Conservation (phyloP, 441 rosid species). For the Populus hybrid region DNA sequence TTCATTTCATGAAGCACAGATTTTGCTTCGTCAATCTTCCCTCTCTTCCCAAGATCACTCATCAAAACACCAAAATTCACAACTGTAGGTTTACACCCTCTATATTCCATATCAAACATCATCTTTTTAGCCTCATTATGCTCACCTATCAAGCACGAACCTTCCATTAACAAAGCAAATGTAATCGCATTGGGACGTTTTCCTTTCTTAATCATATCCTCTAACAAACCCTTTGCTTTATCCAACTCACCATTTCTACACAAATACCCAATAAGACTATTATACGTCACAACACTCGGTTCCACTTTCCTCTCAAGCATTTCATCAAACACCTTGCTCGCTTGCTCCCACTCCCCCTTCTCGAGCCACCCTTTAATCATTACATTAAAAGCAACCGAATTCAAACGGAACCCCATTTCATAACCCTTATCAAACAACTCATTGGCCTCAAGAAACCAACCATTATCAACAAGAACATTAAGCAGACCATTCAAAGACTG, state of each 20-base stretch:
- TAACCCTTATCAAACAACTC: slow-evolving; percentile 37
- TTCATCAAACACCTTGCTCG: slow-evolving; percentile 66
- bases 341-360: slow-evolving; percentile 44
- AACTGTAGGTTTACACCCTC: slow-evolving; percentile 63
- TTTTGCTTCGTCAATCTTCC: slow-evolving; percentile 66
- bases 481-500: slow-evolving; percentile 63
- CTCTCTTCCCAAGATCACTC: slow-evolving; percentile 82
- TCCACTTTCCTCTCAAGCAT: slow-evolving; percentile 73
- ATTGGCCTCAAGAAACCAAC: slow-evolving; percentile 45
- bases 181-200: slow-evolving; percentile 61
- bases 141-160: slow-evolving; percentile 57
- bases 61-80: slow-evolving; percentile 75
- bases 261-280: slow-evolving; percentile 64
- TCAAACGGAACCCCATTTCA: slow-evolving; percentile 56
- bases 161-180: slow-evolving; percentile 78
- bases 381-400: slow-evolving; percentile 69
- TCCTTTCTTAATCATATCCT: slow-evolving; percentile 58
- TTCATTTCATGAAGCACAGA: slow-evolving; percentile 68
- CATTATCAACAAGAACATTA: slow-evolving; percentile 62
- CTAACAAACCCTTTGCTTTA: slow-evolving; percentile 52
- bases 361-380: slow-evolving; percentile 63
- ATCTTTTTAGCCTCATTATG: slow-evolving; percentile 69
- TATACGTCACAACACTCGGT: slow-evolving; percentile 71
- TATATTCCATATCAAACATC: slow-evolving; percentile 91
- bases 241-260: slow-evolving; percentile 46